phyloP scores from a whole-genome alignment of 371 early-diverging fungal genomes.

The Rhizopus arrhizus region DNA sequence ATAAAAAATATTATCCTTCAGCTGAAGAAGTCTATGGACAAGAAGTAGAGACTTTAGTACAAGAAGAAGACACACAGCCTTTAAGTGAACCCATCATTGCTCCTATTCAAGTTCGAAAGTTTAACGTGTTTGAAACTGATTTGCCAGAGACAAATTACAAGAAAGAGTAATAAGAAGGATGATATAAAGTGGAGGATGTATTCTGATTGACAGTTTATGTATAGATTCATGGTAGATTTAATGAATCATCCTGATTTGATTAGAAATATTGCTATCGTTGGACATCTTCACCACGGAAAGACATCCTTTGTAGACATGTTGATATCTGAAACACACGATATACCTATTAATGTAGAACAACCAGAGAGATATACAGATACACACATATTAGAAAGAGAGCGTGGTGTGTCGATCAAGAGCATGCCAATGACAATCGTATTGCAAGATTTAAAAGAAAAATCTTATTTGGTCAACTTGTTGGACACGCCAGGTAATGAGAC shows the following conservation, averaged over 20 bases:
- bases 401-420: constrained; percentile 88
- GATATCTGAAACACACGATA: constrained; percentile 82
- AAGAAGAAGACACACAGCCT: constrained; percentile 98
- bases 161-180: constrained; percentile 64
- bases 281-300: constrained; percentile 97
- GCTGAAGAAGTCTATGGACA: constrained; percentile 96
- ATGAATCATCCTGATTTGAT: constrained; percentile 60
- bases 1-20: constrained; percentile 96
- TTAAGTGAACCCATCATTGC: constrained; percentile 93
- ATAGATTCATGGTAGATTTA: constrained; percentile 3
- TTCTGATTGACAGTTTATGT: too few relatives aligned
- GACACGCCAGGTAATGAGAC: constrained; percentile 97
- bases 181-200: too few relatives aligned
- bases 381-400: constrained; percentile 87
- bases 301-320: constrained; percentile 92
- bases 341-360: constrained; percentile 62
- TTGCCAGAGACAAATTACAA: constrained; percentile 81
- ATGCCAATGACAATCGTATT: constrained; percentile 92
- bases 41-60: constrained; percentile 93
- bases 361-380: constrained; percentile 86
- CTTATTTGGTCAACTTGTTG: constrained; percentile 85
- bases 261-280: constrained; percentile 85
- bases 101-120: constrained; percentile 87
- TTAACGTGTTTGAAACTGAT: constrained; percentile 79
- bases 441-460: constrained; percentile 90